Conservation (phyloP, 345 rosid species). For the Moricandia arvensis region DNA sequence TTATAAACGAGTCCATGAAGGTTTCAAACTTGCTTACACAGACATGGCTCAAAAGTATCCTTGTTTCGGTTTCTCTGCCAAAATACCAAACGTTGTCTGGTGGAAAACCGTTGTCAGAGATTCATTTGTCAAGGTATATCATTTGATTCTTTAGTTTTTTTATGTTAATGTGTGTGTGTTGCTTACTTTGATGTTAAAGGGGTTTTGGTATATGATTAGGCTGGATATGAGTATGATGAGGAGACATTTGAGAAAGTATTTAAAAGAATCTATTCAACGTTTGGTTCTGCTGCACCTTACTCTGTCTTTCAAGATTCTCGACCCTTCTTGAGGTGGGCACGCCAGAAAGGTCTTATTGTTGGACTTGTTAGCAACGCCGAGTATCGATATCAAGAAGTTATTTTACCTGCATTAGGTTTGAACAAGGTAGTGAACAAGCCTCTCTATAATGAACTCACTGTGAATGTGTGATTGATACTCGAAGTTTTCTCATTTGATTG, state of each 20-base stretch:
- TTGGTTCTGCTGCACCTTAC: constrained; percentile 96
- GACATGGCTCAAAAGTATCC: constrained; percentile 90
- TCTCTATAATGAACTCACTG: constrained; percentile 3
- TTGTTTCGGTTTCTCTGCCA: constrained; percentile 80
- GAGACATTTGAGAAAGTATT: constrained; percentile 90
- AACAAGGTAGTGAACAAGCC: constrained; percentile 48
- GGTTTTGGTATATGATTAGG: constrained; percentile 43
- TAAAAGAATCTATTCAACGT: constrained; percentile 79
- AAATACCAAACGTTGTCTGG: constrained; percentile 90
- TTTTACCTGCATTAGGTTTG: constrained; percentile 85
- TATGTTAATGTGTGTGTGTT: neutral
- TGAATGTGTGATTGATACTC: constrained; percentile 11
- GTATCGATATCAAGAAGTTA: constrained; percentile 82
- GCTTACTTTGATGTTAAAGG: neutral
- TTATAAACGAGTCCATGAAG: constrained; percentile 84
- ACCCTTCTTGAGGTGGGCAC: constrained; percentile 89
- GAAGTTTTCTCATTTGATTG: neutral
- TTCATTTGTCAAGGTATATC: constrained; percentile 66
- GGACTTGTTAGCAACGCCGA: constrained; percentile 87
- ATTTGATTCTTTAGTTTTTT: neutral
- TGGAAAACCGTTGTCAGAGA: constrained; percentile 90
- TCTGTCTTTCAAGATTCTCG: constrained; percentile 68
- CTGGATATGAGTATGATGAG: constrained; percentile 92
- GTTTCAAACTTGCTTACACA: constrained; percentile 84
- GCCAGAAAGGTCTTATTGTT: constrained; percentile 58